These are phyloP conservation scores for Henckelia pumila DNA, from an alignment of 257 asterid genomes.

Conservation along the genomic window DNA sequence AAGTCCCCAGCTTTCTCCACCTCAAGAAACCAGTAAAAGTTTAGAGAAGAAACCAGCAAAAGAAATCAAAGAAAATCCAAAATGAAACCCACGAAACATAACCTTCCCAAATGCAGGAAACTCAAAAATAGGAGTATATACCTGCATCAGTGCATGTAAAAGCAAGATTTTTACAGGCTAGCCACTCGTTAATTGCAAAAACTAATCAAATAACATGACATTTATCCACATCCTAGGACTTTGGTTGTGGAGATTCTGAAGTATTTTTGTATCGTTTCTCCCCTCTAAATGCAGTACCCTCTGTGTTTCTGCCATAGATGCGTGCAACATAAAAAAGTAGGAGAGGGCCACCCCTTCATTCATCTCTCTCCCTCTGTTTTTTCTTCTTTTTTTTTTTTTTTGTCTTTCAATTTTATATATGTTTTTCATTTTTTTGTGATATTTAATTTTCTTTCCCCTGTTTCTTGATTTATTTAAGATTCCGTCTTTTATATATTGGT, in stretches of 20 bases:
- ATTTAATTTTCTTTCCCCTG: no score
- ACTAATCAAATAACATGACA: neutral
- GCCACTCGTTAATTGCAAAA: neutral
- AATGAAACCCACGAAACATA: neutral
- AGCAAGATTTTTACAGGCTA: neutral
- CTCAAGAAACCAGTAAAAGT: slow-evolving; percentile 22
- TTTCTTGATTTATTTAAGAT: no score
- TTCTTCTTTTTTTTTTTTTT: neutral
- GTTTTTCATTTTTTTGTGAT: no score
- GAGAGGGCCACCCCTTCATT: slow-evolving; percentile 34
- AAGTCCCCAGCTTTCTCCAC: slow-evolving; percentile 22
- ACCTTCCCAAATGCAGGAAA: slow-evolving; percentile 27
- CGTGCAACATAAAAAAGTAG: slow-evolving; percentile 73
- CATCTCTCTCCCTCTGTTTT: slow-evolving; percentile 31
- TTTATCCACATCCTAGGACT: neutral
- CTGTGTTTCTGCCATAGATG: slow-evolving; percentile 60
- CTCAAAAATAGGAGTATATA: slow-evolving; percentile 15
- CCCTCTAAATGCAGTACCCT: neutral
- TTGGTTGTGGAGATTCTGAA: slow-evolving; percentile 18
- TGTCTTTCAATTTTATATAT: neutral
- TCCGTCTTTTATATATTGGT: no score
- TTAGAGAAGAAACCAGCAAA: neutral
- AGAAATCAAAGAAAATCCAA: slow-evolving; percentile 4
- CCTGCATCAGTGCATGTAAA: slow-evolving; percentile 27
- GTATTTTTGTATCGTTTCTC: neutral